Evolutionary conservation across 1,284 basidiomycete genomes (phyloP).

Genomic region (Pseudozyma hubeiensis): DNA sequence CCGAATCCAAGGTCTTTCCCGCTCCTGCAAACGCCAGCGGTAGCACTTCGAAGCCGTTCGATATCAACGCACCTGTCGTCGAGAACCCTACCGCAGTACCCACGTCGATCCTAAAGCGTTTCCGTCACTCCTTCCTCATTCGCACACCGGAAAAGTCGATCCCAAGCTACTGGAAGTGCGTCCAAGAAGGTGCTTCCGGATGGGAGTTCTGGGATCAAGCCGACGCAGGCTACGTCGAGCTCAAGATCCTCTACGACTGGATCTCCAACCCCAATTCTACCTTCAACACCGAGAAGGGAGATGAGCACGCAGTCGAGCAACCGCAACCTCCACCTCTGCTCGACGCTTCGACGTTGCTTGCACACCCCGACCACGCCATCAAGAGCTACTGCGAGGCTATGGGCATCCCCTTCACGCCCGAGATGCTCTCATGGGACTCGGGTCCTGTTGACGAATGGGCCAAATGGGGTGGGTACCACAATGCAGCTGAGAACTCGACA

Average conservation of each 20-base stretch:
- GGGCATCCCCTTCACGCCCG: constrained; percentile 57
- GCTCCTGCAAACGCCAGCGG: constrained; percentile 6
- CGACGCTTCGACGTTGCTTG: constrained; percentile 57
- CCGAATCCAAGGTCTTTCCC: constrained; percentile 58
- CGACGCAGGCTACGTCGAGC: constrained; percentile 61
- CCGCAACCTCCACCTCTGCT: constrained; percentile 60
- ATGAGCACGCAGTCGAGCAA: constrained; percentile 39
- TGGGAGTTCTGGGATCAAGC: constrained; percentile 65
- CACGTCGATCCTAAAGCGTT: constrained; percentile 57
- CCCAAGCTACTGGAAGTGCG: constrained; percentile 64
- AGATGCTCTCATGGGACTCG: constrained; percentile 65
- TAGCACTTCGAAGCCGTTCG: constrained; percentile 9
- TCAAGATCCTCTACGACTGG: constrained; percentile 63
- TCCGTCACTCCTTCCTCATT: constrained; percentile 66
- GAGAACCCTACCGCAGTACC: constrained; percentile 67
- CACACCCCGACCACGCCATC: constrained; percentile 56
- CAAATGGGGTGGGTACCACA: constrained; percentile 65
- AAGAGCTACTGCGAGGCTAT: constrained; percentile 56
- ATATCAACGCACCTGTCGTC: constrained; percentile 38
- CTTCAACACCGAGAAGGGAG: constrained; percentile 53
- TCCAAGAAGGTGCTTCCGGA: constrained; percentile 62
- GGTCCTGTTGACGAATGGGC: constrained; percentile 61
- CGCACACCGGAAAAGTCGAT: constrained; percentile 64
- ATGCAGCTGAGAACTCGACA: constrained; percentile 60
- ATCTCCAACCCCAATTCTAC: constrained; percentile 58